These are phyloP conservation scores for Secale cereale DNA, from an alignment of 176 grass and related monocot genomes.

Conservation along the genomic window DNA sequence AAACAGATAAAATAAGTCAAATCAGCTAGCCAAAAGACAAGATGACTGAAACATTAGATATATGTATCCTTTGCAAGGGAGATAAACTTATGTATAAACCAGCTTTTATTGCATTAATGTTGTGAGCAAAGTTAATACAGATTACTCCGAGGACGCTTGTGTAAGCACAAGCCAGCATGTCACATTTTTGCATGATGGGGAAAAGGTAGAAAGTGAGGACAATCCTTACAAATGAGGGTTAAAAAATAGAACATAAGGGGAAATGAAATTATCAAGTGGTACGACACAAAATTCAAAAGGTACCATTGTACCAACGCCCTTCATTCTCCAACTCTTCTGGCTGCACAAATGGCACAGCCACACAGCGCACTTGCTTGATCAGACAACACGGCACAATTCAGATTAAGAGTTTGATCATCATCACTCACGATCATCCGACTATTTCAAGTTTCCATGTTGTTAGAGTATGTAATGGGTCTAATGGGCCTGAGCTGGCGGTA, in stretches of 20 bases:
- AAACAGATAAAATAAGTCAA: conserved; percentile 20
- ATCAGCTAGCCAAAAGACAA: conserved; percentile 9
- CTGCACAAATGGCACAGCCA: background rate
- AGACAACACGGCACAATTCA: background rate
- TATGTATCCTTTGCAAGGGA: background rate
- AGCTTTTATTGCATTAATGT: conserved; percentile 3
- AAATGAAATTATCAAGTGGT: background rate
- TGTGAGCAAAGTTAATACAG: background rate
- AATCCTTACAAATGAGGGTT: background rate
- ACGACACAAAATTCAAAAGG: conserved; percentile 1
- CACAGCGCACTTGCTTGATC: background rate
- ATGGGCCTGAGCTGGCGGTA: too few species aligned
- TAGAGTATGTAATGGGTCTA: too few species aligned
- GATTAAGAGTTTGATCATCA: background rate
- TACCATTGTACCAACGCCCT: background rate
- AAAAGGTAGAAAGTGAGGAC: background rate
- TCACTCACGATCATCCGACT: background rate
- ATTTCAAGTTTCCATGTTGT: background rate
- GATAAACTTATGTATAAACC: background rate
- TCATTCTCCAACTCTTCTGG: background rate
- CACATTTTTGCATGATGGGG: background rate
- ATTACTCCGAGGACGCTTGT: background rate
- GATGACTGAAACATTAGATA: background rate
- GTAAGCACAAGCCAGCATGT: background rate
- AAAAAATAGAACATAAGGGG: background rate